Conservation (phyloP, 73 alveolate species). For the Blepharisma stoltei region DNA sequence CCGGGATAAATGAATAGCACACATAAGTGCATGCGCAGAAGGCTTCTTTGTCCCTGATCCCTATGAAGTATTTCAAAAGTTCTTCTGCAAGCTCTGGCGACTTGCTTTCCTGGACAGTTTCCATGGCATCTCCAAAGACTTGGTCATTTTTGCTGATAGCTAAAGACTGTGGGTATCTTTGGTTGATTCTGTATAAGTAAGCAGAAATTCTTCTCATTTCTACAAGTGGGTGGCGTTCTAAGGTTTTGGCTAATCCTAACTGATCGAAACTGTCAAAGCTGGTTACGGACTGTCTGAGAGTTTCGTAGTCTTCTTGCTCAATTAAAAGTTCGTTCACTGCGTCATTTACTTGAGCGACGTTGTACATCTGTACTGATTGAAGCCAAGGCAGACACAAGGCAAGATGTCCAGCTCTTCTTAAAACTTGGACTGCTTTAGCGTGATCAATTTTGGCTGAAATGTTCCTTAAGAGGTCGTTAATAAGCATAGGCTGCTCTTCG, state of each 20-base stretch:
- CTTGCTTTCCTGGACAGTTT: conserved; percentile 91
- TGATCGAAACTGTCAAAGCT: conserved; percentile 91
- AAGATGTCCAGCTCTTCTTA: conserved; percentile 79
- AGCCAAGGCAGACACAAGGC: conserved; percentile 90
- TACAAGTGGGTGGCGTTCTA: conserved; percentile 88
- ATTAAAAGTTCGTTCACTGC: conserved; percentile 92
- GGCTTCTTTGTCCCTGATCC: conserved; percentile 78
- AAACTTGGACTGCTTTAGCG: conserved; percentile 81
- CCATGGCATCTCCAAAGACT: conserved; percentile 93
- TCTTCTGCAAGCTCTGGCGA: conserved; percentile 91
- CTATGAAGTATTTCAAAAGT: conserved; percentile 77
- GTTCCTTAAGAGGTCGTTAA: conserved; percentile 89
- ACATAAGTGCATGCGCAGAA: conserved; percentile 94
- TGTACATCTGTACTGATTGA: conserved; percentile 88
- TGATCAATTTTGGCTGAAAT: conserved; percentile 89
- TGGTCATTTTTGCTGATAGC: conserved; percentile 90
- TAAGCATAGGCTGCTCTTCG: conserved; percentile 94
- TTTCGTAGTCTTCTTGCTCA: conserved; percentile 94
- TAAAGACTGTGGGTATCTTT: conserved; percentile 79
- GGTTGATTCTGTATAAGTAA: conserved; percentile 89
- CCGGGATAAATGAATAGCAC: conserved; percentile 96
- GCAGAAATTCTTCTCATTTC: conserved; percentile 98
- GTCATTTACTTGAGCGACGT: conserved; percentile 92
- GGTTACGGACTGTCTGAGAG: conserved; percentile 81
- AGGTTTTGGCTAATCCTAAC: conserved; percentile 84